Evolutionary conservation across 2,329 filamentous ascomycete species (phyloP).

Genomic region (Dothiorella sarmentorum): DNA sequence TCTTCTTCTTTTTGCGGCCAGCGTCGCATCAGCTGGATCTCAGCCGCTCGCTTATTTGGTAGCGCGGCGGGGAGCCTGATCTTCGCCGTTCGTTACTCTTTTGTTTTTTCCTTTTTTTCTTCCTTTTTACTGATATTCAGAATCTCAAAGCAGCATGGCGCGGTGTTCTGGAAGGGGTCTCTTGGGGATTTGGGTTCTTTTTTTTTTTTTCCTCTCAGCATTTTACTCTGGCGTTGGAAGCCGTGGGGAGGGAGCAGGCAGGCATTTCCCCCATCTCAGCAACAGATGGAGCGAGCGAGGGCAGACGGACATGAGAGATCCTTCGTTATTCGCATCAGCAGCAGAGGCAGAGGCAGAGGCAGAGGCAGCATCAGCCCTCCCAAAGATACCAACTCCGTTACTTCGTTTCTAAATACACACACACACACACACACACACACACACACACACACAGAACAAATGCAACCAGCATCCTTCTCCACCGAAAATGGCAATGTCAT

Average conservation of each 20-base stretch:
- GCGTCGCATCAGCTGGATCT: conserved; percentile 11
- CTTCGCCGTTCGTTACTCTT: background rate
- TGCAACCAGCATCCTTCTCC: background rate
- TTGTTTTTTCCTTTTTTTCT: background rate
- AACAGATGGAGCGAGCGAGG: background rate
- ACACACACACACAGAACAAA: background rate
- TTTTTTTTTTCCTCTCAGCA: too few species aligned
- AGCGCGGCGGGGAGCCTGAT: conserved; percentile 1
- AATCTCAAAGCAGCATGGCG: conserved; percentile 16
- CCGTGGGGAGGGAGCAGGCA: background rate
- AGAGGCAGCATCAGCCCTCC: background rate
- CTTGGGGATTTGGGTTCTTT: too few species aligned
- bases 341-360: background rate
- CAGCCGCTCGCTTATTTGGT: conserved; percentile 2
- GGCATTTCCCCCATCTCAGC: background rate
- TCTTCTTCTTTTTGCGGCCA: conserved; percentile 13
- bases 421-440: background rate
- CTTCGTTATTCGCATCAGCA: background rate
- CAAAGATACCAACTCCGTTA: conserved; percentile 15
- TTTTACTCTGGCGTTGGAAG: conserved; percentile 15
- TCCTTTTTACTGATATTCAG: background rate
- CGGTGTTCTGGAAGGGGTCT: conserved; percentile 13
- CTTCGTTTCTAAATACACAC: background rate
- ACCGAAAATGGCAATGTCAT: conserved; percentile 10
- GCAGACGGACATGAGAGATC: background rate